Evolutionary conservation across 2,329 filamentous ascomycete species (phyloP).

Genomic region (Cordyceps militaris): DNA sequence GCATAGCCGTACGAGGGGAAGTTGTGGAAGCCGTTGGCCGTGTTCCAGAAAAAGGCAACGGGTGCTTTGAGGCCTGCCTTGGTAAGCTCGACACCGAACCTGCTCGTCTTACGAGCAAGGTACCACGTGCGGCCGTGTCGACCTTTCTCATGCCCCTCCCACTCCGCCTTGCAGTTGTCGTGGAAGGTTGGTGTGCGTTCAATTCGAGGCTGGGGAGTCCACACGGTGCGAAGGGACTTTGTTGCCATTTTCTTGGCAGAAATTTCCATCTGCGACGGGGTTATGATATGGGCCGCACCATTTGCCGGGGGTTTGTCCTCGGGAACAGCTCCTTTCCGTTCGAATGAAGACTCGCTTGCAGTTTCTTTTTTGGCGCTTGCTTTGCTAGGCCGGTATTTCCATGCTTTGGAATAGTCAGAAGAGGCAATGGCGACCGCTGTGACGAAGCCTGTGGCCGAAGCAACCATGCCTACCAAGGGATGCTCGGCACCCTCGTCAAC

Average conservation of each 20-base stretch:
- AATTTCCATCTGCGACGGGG: constrained; percentile 23
- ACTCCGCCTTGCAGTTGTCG: constrained; percentile 19
- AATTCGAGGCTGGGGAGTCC: constrained; percentile 24
- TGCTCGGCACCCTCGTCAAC: constrained; percentile 58
- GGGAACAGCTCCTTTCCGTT: not conserved
- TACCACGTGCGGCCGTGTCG: constrained; percentile 22
- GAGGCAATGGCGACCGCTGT: constrained; percentile 54
- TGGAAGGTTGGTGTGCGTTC: constrained; percentile 17
- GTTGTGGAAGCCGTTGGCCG: constrained; percentile 69
- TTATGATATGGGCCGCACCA: constrained; percentile 11
- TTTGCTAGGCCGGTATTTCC: constrained; percentile 12
- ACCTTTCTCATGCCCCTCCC: constrained; percentile 22
- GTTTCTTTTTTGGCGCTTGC: not conserved
- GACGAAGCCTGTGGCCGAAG: constrained; percentile 59
- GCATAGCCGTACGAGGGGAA: constrained; percentile 59
- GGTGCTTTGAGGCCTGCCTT: constrained; percentile 57
- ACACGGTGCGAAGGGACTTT: constrained; percentile 43
- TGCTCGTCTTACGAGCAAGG: constrained; percentile 36
- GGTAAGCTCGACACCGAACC: constrained; percentile 52
- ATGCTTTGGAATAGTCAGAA: constrained; percentile 17
- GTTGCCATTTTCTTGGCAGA: constrained; percentile 25
- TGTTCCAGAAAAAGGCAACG: constrained; percentile 59
- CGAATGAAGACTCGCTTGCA: not conserved
- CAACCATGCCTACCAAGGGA: constrained; percentile 57
- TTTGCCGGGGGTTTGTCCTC: not conserved